Percentiles rank a stretch among this genome's conserved stretches.
phyloP scores from a whole-genome alignment of 345 rosid genomes.

The Dipteronia dyeriana region DNA sequence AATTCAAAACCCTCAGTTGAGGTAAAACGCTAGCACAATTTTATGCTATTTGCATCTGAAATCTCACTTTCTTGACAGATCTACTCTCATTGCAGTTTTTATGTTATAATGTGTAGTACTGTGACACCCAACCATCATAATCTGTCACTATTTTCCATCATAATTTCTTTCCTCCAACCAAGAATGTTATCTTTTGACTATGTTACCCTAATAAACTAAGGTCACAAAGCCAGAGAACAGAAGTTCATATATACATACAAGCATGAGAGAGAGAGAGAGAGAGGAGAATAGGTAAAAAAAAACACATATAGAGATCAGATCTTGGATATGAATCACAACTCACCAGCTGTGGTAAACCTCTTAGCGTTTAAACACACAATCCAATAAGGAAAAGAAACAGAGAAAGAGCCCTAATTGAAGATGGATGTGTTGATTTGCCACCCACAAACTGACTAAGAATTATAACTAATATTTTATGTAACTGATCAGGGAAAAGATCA shows the following conservation, averaged over 20 bases:
- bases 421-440: not conserved
- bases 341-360: not conserved
- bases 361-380: not conserved
- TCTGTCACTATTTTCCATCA: not conserved
- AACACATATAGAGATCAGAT: not conserved
- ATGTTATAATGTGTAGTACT: not conserved
- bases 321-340: not conserved
- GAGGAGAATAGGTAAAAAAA: not conserved
- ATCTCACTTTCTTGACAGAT: not conserved
- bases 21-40: not conserved
- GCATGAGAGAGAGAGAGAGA: not conserved
- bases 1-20: not conserved
- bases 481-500: not conserved
- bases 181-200: not conserved
- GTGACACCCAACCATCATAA: not conserved
- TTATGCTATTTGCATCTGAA: conserved; percentile 2
- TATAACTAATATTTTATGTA: not conserved
- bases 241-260: not conserved
- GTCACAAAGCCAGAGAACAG: not conserved
- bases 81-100: not conserved
- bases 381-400: not conserved
- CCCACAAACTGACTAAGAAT: not conserved
- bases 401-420: not conserved
- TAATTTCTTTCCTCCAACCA: not conserved
- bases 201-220: not conserved